Conservation (phyloP, 2,329 filamentous ascomycete species). For the Lasiodiplodia hormozganensis region DNA sequence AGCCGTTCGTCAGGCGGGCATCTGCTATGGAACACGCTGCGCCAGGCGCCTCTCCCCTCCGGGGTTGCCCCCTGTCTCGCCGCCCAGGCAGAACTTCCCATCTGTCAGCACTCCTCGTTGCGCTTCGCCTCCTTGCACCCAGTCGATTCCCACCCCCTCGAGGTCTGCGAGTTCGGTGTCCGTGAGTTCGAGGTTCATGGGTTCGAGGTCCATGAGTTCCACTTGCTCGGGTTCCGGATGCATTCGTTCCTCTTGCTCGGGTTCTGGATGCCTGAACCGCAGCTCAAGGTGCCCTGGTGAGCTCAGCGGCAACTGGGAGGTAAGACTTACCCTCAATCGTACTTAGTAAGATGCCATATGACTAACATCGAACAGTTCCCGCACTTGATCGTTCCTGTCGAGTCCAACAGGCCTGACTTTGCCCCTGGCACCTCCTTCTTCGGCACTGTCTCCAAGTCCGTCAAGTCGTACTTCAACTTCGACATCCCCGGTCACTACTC, state of each 20-base stretch:
- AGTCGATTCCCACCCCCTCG: too few relatives aligned
- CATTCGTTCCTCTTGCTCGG: background rate
- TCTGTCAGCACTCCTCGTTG: too few relatives aligned
- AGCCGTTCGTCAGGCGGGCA: background rate
- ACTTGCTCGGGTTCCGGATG: background rate
- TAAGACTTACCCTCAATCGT: background rate
- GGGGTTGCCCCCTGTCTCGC: too few relatives aligned
- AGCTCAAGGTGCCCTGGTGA: slow-evolving; percentile 11
- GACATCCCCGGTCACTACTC: slow-evolving; percentile 49
- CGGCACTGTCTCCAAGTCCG: slow-evolving; percentile 48
- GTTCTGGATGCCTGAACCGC: background rate
- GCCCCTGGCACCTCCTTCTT: slow-evolving; percentile 50
- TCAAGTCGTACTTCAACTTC: slow-evolving; percentile 55
- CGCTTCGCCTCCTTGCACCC: too few relatives aligned
- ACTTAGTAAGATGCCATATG: background rate
- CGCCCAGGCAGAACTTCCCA: too few relatives aligned
- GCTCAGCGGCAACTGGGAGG: slow-evolving; percentile 11
- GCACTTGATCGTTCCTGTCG: slow-evolving; percentile 48
- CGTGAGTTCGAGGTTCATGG: background rate
- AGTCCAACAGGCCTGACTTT: slow-evolving; percentile 44
- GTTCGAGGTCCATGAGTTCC: background rate
- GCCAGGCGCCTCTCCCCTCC: too few relatives aligned
- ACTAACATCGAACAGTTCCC: slow-evolving; percentile 37
- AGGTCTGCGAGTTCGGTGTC: background rate
- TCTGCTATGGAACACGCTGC: background rate